Percentiles rank a stretch among this genome's conserved stretches.
Conservation (phyloP, 129 eudicot species). For the Chrysanthemum seticuspe region DNA sequence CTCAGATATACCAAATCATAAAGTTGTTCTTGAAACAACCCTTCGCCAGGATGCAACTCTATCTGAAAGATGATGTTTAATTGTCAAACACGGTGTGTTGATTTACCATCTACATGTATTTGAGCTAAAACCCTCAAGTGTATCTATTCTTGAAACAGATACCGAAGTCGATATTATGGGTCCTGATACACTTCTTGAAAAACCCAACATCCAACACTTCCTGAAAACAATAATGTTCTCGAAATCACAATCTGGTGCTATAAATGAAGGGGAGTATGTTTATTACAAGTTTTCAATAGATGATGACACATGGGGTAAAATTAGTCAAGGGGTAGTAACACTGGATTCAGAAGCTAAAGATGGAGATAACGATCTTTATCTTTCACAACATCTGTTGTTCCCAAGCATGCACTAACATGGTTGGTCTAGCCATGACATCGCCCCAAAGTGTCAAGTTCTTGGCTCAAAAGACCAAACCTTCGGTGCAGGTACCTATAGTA, state of each 20-base stretch:
- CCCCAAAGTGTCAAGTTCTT: too few species aligned
- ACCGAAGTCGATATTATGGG: constrained; percentile 87
- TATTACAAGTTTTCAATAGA: constrained; percentile 79
- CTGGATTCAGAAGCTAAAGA: too few species aligned
- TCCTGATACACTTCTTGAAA: constrained; percentile 52
- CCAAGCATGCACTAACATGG: too few species aligned
- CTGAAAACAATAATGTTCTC: constrained; percentile 59
- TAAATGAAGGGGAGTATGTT: constrained; percentile 65
- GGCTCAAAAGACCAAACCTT: too few species aligned
- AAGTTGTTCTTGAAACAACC: constrained; percentile 91
- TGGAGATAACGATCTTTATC: constrained; percentile 5
- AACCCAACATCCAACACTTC: constrained; percentile 42
- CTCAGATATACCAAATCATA: constrained; percentile 92
- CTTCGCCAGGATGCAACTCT: constrained; percentile 97
- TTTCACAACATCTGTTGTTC: too few species aligned
- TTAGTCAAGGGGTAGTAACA: constrained; percentile 41
- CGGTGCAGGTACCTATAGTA: too few species aligned
- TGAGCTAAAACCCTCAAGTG: constrained; percentile 78
- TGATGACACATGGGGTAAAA: constrained; percentile 42
- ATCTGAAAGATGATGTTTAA: constrained; percentile 69
- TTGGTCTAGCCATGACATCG: too few species aligned
- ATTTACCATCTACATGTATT: constrained; percentile 71
- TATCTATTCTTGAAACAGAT: constrained; percentile 93
- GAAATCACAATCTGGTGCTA: constrained; percentile 57
- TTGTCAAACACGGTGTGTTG: constrained; percentile 74